A percentile compares a stretch with the other conserved stretches of the same genome.
These are phyloP conservation scores for Stephanodiscus minutulus DNA, from an alignment of 108 stramenopile species.

Conservation along the genomic window DNA sequence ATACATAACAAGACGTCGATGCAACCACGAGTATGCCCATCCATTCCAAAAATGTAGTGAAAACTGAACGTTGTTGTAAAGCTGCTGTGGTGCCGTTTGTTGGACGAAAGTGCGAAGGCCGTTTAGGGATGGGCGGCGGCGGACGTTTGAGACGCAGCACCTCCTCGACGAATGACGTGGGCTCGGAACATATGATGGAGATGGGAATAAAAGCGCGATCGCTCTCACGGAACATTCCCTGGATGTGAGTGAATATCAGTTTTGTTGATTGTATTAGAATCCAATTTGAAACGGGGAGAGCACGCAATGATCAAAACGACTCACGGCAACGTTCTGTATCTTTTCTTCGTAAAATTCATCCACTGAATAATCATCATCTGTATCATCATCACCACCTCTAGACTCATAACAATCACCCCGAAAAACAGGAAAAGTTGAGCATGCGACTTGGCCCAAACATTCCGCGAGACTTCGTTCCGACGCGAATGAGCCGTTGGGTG, in stretches of 20 bases:
- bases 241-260: not conserved
- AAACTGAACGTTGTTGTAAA: conserved; percentile 8
- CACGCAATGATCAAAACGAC: not conserved
- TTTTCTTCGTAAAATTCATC: conserved; percentile 24
- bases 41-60: conserved; percentile 27
- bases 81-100: not conserved
- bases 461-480: conserved; percentile 26
- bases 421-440: not conserved
- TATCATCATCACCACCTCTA: not conserved
- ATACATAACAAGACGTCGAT: conserved; percentile 13
- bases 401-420: not conserved
- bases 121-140: conserved; percentile 2
- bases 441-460: conserved; percentile 25
- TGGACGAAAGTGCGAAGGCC: not conserved
- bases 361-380: not conserved
- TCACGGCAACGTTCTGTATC: conserved; percentile 11
- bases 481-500: conserved; percentile 23
- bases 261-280: not conserved
- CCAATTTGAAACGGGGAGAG: not conserved
- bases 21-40: conserved; percentile 21
- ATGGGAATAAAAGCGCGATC: conserved; percentile 37
- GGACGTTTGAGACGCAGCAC: conserved; percentile 27
- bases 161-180: conserved; percentile 27
- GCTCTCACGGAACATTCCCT: conserved; percentile 40
- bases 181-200: conserved; percentile 32